phyloP scores from a whole-genome alignment of 805 yeast genomes.

The Schwanniomyces polymorphus region DNA sequence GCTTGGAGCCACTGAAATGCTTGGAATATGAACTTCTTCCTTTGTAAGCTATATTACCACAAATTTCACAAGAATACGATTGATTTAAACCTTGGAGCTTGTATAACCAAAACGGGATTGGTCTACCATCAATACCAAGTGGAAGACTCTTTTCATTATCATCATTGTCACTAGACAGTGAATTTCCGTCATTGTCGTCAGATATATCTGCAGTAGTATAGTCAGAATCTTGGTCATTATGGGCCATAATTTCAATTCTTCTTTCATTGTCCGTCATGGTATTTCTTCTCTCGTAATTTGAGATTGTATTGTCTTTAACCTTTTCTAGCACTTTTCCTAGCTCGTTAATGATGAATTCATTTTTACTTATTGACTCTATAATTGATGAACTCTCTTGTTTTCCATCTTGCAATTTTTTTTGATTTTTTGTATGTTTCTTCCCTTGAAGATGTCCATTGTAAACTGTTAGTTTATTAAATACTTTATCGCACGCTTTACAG shows the following conservation, averaged over 20 bases:
- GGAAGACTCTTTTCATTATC: conserved; percentile 64
- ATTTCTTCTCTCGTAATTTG: conserved; percentile 62
- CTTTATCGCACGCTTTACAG: conserved; percentile 65
- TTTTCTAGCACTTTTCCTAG: conserved; percentile 38
- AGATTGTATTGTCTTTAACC: conserved; percentile 49
- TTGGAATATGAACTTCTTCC: conserved; percentile 72
- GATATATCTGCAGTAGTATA: conserved; percentile 35
- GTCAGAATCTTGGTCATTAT: conserved; percentile 37
- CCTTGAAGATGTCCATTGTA: conserved; percentile 70
- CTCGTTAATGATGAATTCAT: conserved; percentile 41
- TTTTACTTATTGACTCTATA: conserved; percentile 27
- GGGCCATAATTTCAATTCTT: conserved; percentile 46
- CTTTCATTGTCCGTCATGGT: conserved; percentile 74
- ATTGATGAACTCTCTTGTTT: not conserved
- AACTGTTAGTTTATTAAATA: conserved; percentile 64
- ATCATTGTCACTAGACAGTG: conserved; percentile 27
- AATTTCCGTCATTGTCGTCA: conserved; percentile 21
- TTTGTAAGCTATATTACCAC: conserved; percentile 70
- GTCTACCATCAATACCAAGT: conserved; percentile 83
- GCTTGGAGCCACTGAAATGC: conserved; percentile 75
- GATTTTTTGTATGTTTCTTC: conserved; percentile 67
- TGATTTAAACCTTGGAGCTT: conserved; percentile 83
- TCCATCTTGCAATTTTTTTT: conserved; percentile 6
- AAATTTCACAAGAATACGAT: conserved; percentile 77
- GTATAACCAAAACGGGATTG: conserved; percentile 92